Evolutionary conservation across 2,329 filamentous ascomycete species (phyloP).

Genomic region (Ceratocystis smalleyi): DNA sequence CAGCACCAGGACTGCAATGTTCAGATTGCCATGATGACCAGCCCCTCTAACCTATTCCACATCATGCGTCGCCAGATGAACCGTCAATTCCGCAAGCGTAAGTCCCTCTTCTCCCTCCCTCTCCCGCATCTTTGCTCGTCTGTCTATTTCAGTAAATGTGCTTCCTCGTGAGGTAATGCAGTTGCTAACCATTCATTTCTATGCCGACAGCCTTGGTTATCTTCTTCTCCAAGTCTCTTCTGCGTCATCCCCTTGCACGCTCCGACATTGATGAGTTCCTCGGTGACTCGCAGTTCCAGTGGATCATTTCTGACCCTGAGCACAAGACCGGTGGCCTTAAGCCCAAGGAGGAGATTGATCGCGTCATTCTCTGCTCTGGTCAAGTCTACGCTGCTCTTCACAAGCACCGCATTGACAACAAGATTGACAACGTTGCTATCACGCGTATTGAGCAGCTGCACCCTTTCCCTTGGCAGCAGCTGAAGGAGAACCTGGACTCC

Average conservation of each 20-base stretch:
- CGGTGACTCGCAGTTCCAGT: constrained; percentile 83
- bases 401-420: constrained; percentile 79
- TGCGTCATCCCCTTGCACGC: constrained; percentile 83
- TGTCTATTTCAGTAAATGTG: neutral
- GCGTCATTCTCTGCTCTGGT: constrained; percentile 84
- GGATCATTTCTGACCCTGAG: constrained; percentile 84
- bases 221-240: constrained; percentile 96
- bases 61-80: constrained; percentile 94
- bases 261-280: constrained; percentile 84
- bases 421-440: constrained; percentile 79
- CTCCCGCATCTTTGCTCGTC: neutral
- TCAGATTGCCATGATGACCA: constrained; percentile 96
- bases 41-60: constrained; percentile 90
- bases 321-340: constrained; percentile 64
- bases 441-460: constrained; percentile 95
- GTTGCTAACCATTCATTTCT: constrained; percentile 19
- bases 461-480: constrained; percentile 95
- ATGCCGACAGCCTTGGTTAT: constrained; percentile 58
- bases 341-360: constrained; percentile 71
- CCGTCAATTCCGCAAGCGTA: constrained; percentile 97
- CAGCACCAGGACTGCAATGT: constrained; percentile 99
- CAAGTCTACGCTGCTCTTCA: constrained; percentile 83
- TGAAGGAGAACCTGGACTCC: constrained; percentile 88
- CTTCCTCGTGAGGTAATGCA: neutral
- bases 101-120: constrained; percentile 27